These are phyloP conservation scores for Candolleomyces aberdarensis DNA, from an alignment of 768 basidiomycete species.

Conservation along the genomic window DNA sequence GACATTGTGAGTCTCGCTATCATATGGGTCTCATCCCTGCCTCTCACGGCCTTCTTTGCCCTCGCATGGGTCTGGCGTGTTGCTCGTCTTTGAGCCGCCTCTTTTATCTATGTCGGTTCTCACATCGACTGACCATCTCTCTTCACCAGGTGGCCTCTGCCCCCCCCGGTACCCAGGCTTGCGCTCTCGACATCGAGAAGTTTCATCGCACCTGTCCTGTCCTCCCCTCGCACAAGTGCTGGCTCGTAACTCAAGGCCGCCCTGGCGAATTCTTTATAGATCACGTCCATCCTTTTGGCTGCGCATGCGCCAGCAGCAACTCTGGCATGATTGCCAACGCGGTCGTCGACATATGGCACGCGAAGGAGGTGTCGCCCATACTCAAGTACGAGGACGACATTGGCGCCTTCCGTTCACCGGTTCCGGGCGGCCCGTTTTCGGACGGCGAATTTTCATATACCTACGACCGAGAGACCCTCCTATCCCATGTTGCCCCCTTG, in stretches of 20 bases:
- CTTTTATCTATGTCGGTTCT: neutral
- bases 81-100: neutral
- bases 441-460: neutral
- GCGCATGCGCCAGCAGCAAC: constrained; percentile 18
- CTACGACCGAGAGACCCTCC: neutral
- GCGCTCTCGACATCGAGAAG: constrained; percentile 25
- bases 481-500: neutral
- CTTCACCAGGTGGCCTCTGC: neutral
- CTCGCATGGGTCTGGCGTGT: neutral
- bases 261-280: constrained; percentile 18
- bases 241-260: constrained; percentile 19
- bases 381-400: constrained; percentile 16
- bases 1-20: constrained; percentile 20
- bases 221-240: constrained; percentile 22
- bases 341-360: constrained; percentile 19
- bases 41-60: neutral
- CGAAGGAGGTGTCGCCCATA: constrained; percentile 10
- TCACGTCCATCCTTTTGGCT: constrained; percentile 19
- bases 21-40: neutral
- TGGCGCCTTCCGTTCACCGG: neutral
- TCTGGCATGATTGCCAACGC: constrained; percentile 18
- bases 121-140: neutral
- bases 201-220: constrained; percentile 30
- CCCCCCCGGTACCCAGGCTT: constrained; percentile 21
- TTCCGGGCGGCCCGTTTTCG: neutral